A percentile compares a stretch with the other conserved stretches of the same genome.
These are phyloP conservation scores for Arxiozyma slooffiae DNA, from an alignment of 1,139 yeast genomes.

Conservation along the genomic window DNA sequence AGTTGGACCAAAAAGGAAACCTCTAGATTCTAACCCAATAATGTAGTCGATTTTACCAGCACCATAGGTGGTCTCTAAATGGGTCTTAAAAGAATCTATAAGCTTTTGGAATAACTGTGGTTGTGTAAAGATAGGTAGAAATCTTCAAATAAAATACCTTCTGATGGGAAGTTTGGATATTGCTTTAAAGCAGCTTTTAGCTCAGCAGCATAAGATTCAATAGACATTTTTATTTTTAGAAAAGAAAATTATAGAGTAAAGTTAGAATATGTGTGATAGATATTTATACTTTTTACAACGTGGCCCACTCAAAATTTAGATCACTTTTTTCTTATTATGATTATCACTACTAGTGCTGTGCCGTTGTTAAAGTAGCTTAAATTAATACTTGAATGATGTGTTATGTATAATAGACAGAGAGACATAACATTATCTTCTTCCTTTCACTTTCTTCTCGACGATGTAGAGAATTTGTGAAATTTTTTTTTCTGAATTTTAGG, in stretches of 20 bases:
- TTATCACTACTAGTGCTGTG: too few species aligned
- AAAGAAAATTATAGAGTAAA: background rate
- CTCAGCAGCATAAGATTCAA: conserved; percentile 44
- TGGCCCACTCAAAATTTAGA: too few species aligned
- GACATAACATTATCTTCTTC: background rate
- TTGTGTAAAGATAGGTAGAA: conserved; percentile 84
- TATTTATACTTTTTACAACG: too few species aligned
- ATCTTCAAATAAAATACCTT: conserved; percentile 93
- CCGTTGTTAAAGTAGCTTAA: too few species aligned
- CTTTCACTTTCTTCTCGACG: background rate
- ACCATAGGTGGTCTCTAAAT: conserved; percentile 47
- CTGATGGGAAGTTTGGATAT: conserved; percentile 85
- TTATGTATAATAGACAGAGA: background rate
- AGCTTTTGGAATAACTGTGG: conserved; percentile 75
- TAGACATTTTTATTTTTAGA: conserved; percentile 17
- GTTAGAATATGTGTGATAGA: background rate
- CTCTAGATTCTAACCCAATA: conserved; percentile 94
- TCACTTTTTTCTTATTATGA: too few species aligned
- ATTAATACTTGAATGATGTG: too few species aligned
- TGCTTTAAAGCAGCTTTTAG: conserved; percentile 60
- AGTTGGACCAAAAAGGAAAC: conserved; percentile 92
- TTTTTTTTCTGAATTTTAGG: background rate
- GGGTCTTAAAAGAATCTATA: conserved; percentile 69
- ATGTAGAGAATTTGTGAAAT: too few species aligned
- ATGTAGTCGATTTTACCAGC: conserved; percentile 66